Conservation (phyloP, 495 filamentous ascomycete species). For the Glutinoglossum americanum region DNA sequence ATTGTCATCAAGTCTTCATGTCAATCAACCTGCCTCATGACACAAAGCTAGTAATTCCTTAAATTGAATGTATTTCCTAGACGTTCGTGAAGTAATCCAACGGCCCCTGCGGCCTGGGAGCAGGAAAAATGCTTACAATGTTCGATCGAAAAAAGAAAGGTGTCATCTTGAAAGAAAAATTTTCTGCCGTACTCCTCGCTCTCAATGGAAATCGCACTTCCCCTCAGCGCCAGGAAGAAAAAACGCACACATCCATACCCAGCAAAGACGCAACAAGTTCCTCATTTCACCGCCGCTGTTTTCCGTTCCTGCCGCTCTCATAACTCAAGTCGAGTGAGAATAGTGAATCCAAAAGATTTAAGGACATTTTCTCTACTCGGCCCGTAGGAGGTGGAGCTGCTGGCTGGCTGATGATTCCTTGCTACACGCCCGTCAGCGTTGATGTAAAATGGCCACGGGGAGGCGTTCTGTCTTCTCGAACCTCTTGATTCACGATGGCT, state of each 20-base stretch:
- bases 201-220: not conserved
- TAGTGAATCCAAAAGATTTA: not conserved
- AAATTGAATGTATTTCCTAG: not conserved
- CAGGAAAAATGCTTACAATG: too few species aligned
- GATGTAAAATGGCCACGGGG: constrained; percentile 1
- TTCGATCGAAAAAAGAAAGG: too few species aligned
- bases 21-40: too few species aligned
- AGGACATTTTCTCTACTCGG: not conserved
- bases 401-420: not conserved
- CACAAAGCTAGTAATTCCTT: too few species aligned
- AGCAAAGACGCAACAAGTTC: not conserved
- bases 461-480: constrained; percentile 3
- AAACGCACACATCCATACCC: not conserved
- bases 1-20: too few species aligned
- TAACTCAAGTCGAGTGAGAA: not conserved
- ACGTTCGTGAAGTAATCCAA: not conserved
- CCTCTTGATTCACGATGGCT: not conserved
- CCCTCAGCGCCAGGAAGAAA: not conserved
- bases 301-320: not conserved
- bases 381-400: not conserved
- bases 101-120: not conserved
- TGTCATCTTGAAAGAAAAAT: not conserved
- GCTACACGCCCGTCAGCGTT: constrained; percentile 2
- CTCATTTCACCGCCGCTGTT: not conserved
- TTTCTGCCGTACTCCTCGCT: not conserved